Evolutionary conservation across 345 rosid species (phyloP).

Genomic region (Arabis hirsuta): DNA sequence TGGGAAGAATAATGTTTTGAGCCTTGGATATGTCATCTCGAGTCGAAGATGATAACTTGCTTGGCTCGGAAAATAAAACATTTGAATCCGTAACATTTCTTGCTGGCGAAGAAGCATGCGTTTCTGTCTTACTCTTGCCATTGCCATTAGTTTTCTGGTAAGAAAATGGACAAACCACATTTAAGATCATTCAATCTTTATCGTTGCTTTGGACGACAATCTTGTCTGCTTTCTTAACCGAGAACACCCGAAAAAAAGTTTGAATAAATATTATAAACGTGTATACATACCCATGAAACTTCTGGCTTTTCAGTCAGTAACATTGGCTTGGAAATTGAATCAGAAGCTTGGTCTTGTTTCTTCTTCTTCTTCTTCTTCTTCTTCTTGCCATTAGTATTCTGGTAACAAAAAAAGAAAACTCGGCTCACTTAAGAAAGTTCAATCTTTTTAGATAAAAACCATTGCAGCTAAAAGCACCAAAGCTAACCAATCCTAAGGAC

Average conservation of each 20-base stretch:
- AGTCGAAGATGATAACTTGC: not conserved
- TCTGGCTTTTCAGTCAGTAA: slow-evolving; percentile 38
- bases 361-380: slow-evolving; percentile 16
- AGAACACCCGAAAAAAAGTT: not conserved
- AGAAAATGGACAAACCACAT: not conserved
- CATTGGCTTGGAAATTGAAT: slow-evolving; percentile 22
- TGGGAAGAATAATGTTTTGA: slow-evolving; percentile 1
- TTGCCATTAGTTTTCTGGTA: slow-evolving; percentile 18
- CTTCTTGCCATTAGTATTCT: slow-evolving; percentile 21
- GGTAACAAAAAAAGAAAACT: not conserved
- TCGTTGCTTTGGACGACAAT: not conserved
- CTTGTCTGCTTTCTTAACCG: not conserved
- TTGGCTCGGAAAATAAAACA: slow-evolving; percentile 4
- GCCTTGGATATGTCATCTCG: not conserved
- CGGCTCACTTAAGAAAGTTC: not conserved
- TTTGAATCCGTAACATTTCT: slow-evolving; percentile 2
- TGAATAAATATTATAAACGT: not conserved
- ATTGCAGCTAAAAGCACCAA: not conserved
- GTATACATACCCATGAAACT: slow-evolving; percentile 27
- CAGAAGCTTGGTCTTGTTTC: slow-evolving; percentile 23
- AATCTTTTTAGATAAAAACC: slow-evolving; percentile 5
- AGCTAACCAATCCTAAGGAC: not conserved
- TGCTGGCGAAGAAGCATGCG: slow-evolving; percentile 8
- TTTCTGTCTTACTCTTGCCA: slow-evolving; percentile 11
- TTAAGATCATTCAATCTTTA: slow-evolving; percentile 1